A percentile compares a stretch with the other conserved stretches of the same genome.
Evolutionary conservation across 1,284 basidiomycete genomes (phyloP).

Genomic region (Cerrena zonata): DNA sequence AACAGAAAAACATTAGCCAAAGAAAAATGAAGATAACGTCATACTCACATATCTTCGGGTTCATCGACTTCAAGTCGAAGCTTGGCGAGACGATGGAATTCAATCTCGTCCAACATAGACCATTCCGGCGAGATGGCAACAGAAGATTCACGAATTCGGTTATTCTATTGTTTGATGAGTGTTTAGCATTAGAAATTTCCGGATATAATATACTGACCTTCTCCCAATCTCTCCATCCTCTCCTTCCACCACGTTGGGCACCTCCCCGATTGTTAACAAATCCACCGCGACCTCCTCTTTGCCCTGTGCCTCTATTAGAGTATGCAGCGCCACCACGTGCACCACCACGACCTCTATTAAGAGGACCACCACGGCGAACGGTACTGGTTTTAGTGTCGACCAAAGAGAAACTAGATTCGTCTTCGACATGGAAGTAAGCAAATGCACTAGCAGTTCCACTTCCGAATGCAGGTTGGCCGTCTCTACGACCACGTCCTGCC

Average conservation of each 20-base stretch:
- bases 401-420: constrained; percentile 95
- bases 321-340: constrained; percentile 42
- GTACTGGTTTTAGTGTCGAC: constrained; percentile 81
- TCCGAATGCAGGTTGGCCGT: constrained; percentile 67
- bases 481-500: constrained; percentile 50
- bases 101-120: constrained; percentile 94
- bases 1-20: constrained; percentile 7
- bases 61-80: constrained; percentile 89
- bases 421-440: constrained; percentile 96
- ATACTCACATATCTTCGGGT: constrained; percentile 76
- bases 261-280: constrained; percentile 34
- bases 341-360: constrained; percentile 53
- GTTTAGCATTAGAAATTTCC: background rate
- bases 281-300: constrained; percentile 46
- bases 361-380: constrained; percentile 58
- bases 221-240: constrained; percentile 93
- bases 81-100: constrained; percentile 90
- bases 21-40: background rate
- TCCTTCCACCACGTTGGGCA: constrained; percentile 57
- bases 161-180: constrained; percentile 22
- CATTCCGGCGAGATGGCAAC: constrained; percentile 90
- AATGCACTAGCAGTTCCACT: constrained; percentile 90
- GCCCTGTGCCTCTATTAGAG: constrained; percentile 36
- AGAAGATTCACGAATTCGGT: constrained; percentile 88
- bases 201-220: constrained; percentile 60